Evolutionary conservation across 345 rosid species (phyloP).

Genomic region (Pistacia integerrima): DNA sequence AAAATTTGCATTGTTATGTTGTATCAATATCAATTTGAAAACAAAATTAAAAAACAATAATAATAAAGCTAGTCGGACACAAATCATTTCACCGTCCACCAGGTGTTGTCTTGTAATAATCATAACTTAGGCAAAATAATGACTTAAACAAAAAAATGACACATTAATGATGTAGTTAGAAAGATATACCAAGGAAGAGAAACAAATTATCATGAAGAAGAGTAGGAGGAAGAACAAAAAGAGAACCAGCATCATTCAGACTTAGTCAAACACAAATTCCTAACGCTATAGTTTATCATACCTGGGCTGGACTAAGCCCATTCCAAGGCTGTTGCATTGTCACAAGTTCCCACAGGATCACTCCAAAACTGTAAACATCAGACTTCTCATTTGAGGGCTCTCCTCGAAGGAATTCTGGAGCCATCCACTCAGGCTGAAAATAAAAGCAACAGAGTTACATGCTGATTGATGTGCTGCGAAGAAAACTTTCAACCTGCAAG

Average conservation of each 20-base stretch:
- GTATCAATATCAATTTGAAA: too few relatives aligned
- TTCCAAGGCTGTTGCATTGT: slow-evolving; percentile 94
- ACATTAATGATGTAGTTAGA: neutral
- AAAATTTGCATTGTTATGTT: slow-evolving; percentile 4
- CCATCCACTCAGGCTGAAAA: slow-evolving; percentile 99
- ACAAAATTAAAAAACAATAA: neutral
- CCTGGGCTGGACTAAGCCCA: slow-evolving; percentile 96
- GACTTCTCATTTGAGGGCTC: slow-evolving; percentile 98
- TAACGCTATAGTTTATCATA: slow-evolving; percentile 20
- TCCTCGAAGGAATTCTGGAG: slow-evolving; percentile 97
- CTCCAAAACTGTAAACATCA: slow-evolving; percentile 93
- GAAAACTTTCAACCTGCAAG: slow-evolving; percentile 32
- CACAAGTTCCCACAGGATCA: slow-evolving; percentile 89
- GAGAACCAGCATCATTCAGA: neutral
- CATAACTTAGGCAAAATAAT: neutral
- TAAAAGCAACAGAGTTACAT: slow-evolving; percentile 42
- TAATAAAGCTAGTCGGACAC: neutral
- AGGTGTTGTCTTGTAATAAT: neutral
- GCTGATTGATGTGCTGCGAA: slow-evolving; percentile 40
- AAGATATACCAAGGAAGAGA: neutral
- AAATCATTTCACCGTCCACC: neutral
- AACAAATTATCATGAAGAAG: neutral
- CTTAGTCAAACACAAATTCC: neutral
- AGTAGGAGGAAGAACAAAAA: neutral
- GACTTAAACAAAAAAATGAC: neutral